A percentile compares a stretch with the other conserved stretches of the same genome.
phyloP scores from a whole-genome alignment of 1,284 basidiomycete genomes.

The Anthracocystis panici-leucophaei region DNA sequence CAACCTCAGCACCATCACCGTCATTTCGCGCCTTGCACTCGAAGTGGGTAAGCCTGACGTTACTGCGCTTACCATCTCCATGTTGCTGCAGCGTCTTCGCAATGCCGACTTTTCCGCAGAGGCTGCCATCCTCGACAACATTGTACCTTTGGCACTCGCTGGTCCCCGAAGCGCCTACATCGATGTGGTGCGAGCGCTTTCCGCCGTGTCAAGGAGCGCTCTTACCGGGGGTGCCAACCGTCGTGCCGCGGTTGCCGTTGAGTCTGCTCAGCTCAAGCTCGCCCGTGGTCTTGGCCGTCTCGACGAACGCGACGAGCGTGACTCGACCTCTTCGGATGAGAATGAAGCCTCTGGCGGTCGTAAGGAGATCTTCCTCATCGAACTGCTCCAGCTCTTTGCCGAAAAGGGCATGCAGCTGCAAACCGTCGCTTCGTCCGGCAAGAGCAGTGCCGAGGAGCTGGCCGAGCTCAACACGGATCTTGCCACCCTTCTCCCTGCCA shows the following conservation, averaged over 20 bases:
- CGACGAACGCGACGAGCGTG: slow-evolving; percentile 44
- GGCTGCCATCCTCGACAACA: slow-evolving; percentile 88
- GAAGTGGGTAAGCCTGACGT: slow-evolving; percentile 60
- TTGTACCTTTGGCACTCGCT: slow-evolving; percentile 87
- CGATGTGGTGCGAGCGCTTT: slow-evolving; percentile 87
- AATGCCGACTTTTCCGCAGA: slow-evolving; percentile 86
- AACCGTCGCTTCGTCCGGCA: slow-evolving; percentile 76
- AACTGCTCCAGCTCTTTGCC: slow-evolving; percentile 85
- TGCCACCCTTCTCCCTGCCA: slow-evolving; percentile 79
- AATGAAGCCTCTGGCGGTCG: slow-evolving; percentile 76
- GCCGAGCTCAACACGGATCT: slow-evolving; percentile 61
- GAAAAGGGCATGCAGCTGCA: slow-evolving; percentile 94
- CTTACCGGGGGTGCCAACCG: slow-evolving; percentile 51
- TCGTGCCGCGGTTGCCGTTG: slow-evolving; percentile 66
- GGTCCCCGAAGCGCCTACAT: slow-evolving; percentile 82
- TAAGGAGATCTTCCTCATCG: slow-evolving; percentile 77
- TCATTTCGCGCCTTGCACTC: slow-evolving; percentile 63
- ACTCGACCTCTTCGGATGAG: slow-evolving; percentile 77
- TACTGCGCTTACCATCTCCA: slow-evolving; percentile 75
- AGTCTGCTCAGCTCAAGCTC: slow-evolving; percentile 56
- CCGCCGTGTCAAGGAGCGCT: slow-evolving; percentile 83
- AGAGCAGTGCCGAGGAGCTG: slow-evolving; percentile 58
- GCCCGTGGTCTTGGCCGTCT: slow-evolving; percentile 56
- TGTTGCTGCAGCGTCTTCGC: slow-evolving; percentile 88
- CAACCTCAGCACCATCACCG: slow-evolving; percentile 83